phyloP scores from a whole-genome alignment of 2,329 filamentous ascomycete genomes.

The Macrophomina pseudophaseolina region DNA sequence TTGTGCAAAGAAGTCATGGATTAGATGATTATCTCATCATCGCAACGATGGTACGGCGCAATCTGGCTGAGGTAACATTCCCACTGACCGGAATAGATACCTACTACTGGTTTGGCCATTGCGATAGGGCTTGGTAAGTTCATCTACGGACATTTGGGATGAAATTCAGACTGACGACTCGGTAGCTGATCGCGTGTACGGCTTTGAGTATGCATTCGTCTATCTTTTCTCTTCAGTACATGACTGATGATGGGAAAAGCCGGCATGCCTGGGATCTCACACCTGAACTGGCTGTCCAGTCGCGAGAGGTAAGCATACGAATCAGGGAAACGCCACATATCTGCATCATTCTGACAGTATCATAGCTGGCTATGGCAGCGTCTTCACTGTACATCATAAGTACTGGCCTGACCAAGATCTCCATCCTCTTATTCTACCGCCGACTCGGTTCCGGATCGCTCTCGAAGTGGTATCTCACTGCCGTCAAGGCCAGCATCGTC shows the following conservation, averaged over 20 bases:
- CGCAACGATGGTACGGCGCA: not conserved
- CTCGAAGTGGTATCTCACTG: constrained; percentile 43
- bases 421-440: constrained; percentile 49
- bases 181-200: not conserved
- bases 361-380: constrained; percentile 32
- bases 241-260: not conserved
- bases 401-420: constrained; percentile 40
- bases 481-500: constrained; percentile 44
- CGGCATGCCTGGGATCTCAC: constrained; percentile 19
- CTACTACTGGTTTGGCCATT: constrained; percentile 2
- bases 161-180: not conserved
- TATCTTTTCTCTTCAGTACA: not conserved
- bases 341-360: not conserved
- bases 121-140: constrained; percentile 3
- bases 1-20: constrained; percentile 5
- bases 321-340: not conserved
- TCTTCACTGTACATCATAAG: constrained; percentile 36
- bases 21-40: constrained; percentile 20
- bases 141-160: not conserved
- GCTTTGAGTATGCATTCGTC: not conserved
- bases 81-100: not conserved
- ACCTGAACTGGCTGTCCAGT: not conserved
- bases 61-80: not conserved
- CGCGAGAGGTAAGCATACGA: constrained; percentile 1
- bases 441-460: constrained; percentile 45